Evolutionary conservation across 371 early-diverging fungal genomes (phyloP), one percentile per base, ranked within the genome.

Genomic region (Blakeslea trispora): DNA sequence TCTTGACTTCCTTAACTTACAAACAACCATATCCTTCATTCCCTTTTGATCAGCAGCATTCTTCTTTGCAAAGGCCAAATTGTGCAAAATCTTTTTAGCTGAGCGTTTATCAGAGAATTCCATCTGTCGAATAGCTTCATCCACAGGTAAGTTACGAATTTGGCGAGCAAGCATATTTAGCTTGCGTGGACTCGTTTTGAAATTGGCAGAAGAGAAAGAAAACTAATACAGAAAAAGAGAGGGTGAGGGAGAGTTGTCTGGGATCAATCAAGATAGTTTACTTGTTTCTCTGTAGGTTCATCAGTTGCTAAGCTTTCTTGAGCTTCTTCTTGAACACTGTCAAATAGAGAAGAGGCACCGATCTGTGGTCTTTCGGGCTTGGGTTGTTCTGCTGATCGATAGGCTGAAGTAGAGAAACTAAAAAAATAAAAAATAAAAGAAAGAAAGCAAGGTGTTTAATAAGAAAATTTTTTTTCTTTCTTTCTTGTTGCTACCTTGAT

Each of bases 41-140:
- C 75, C 76, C 56, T 84, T 81, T 69, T 91, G 90, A 0, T 80
- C 77, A 13, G 77, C 64, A 6, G 91, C 91, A 68, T 89, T 86
- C 47, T 84, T 85, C 28, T 83, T 75, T 11, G 91, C 90, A 73
- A 88, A 87, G 5, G 84, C 87, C 58, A 93, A 63, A 9, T 86
- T 87, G 69, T 89, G 82, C 62, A 83, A 64, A 42, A 92, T 76
- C 44, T 83, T 81, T 47, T 75, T 75, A n/a, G 89, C 85, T 10
- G 92, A 81, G 31, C 86, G 82, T 64, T 96, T 95, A 35, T 81
- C 79, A 24, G 90, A 88, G 59, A 93, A 90, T 66, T 87, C 77
- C 94, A 96, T 90, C 72, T 97, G 95, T 28, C 76, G 66, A 55
- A 92, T 87, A 10, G 96, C 97, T 59, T 93, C 89, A 21, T 81